Conservation (phyloP, 2,329 filamentous ascomycete species). For the Karstenula rhodostoma region DNA sequence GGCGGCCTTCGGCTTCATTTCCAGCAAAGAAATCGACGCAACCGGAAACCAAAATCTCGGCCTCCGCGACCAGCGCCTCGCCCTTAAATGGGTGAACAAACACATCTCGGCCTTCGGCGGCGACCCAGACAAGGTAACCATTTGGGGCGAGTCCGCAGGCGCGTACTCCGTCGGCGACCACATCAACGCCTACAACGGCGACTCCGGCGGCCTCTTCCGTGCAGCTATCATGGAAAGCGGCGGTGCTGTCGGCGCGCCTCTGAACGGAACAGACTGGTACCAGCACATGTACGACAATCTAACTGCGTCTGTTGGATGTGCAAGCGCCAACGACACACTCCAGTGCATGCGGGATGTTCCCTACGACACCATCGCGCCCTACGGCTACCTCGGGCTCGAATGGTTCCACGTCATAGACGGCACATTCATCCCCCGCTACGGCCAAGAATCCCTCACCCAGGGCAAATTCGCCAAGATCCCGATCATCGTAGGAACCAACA, state of each 20-base stretch:
- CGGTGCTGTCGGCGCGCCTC: conserved; percentile 38
- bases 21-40: conserved; percentile 50
- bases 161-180: conserved; percentile 62
- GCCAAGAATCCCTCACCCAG: conserved; percentile 44
- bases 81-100: conserved; percentile 67
- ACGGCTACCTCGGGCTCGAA: conserved; percentile 37
- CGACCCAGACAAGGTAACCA: conserved; percentile 65
- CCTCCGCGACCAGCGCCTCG: conserved; percentile 67
- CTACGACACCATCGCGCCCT: conserved; percentile 36
- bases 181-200: conserved; percentile 50
- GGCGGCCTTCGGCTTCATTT: conserved; percentile 60
- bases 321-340: conserved; percentile 30
- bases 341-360: conserved; percentile 38
- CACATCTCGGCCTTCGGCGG: conserved; percentile 64
- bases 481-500: conserved; percentile 69
- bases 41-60: conserved; percentile 58
- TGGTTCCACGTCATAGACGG: conserved; percentile 45
- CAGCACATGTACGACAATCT: conserved; percentile 42
- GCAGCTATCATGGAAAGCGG: conserved; percentile 53
- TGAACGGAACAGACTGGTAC: conserved; percentile 45
- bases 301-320: conserved; percentile 35
- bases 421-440: conserved; percentile 32
- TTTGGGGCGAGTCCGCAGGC: conserved; percentile 68
- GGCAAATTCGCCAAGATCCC: conserved; percentile 70
- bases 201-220: conserved; percentile 50